phyloP scores from a whole-genome alignment of 75 land plant genomes.

The Pinus tabuliformis region DNA sequence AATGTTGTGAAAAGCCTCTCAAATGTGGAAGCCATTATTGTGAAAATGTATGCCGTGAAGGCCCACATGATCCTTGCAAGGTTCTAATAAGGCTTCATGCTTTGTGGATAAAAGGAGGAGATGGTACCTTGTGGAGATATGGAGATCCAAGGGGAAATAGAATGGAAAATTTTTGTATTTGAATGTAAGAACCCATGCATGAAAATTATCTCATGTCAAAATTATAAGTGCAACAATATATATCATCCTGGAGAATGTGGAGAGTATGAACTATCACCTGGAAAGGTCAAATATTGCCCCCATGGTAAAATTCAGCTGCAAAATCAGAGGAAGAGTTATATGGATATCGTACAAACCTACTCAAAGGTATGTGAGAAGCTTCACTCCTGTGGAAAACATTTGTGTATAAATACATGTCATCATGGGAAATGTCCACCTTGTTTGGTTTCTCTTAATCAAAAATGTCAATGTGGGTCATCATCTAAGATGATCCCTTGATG shows the following conservation, averaged over 20 bases:
- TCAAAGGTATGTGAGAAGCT: slow-evolving; percentile 57
- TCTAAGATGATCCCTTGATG: slow-evolving; percentile 73
- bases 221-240: slow-evolving; percentile 60
- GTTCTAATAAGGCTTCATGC: slow-evolving; percentile 64
- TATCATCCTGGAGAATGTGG: slow-evolving; percentile 95
- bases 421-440: slow-evolving; percentile 73
- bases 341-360: slow-evolving; percentile 87
- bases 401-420: slow-evolving; percentile 65
- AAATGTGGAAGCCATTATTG: slow-evolving; percentile 84
- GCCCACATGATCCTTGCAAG: slow-evolving; percentile 65
- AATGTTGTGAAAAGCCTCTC: slow-evolving; percentile 61
- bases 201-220: slow-evolving; percentile 65
- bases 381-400: slow-evolving; percentile 68
- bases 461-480: slow-evolving; percentile 80
- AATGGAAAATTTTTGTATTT: slow-evolving; percentile 54
- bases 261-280: slow-evolving; percentile 76
- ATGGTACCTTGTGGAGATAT: slow-evolving; percentile 69
- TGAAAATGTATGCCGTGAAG: slow-evolving; percentile 68
- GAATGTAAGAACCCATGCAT: slow-evolving; percentile 63
- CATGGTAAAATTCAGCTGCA: slow-evolving; percentile 77
- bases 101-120: slow-evolving; percentile 72
- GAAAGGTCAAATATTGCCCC: slow-evolving; percentile 62
- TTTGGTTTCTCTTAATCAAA: slow-evolving; percentile 60
- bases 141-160: slow-evolving; percentile 65
- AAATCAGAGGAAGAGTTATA: slow-evolving; percentile 59